Conservation (phyloP, 2,329 filamentous ascomycete genomes). For the Taxawa tesnikishii region DNA sequence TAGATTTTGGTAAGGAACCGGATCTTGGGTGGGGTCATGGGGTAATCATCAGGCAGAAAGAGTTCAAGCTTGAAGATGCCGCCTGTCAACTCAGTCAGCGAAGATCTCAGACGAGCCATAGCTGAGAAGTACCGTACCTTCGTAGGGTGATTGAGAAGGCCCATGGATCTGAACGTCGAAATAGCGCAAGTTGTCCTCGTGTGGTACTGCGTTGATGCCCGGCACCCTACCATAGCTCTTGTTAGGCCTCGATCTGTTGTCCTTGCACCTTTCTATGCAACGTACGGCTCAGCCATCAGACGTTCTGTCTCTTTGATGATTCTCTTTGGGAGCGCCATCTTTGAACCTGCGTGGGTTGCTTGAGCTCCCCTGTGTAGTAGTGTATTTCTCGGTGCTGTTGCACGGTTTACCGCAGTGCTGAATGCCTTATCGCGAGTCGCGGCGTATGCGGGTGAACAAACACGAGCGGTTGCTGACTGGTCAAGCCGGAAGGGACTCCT, state of each 20-base stretch:
- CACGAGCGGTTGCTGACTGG: too few species aligned
- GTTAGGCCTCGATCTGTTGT: too few species aligned
- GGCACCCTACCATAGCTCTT: too few species aligned
- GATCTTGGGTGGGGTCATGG: conserved; percentile 97
- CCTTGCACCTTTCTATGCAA: too few species aligned
- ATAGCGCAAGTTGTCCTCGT: conserved; percentile 94
- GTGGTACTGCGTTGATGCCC: conserved; percentile 88
- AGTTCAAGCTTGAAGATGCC: conserved; percentile 95
- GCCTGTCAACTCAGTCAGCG: conserved; percentile 27
- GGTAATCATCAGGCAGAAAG: conserved; percentile 96
- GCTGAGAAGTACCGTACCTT: conserved; percentile 47
- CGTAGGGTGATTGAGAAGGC: conserved; percentile 83
- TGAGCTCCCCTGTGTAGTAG: too few species aligned
- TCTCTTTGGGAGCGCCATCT: conserved; percentile 75
- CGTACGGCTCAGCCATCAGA: conserved; percentile 90
- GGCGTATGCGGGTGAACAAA: too few species aligned
- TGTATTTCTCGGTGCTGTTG: too few species aligned
- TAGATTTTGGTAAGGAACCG: conserved; percentile 98
- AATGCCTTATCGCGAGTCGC: too few species aligned
- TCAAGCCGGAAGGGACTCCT: too few species aligned
- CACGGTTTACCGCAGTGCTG: too few species aligned
- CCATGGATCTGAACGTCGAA: conserved; percentile 97
- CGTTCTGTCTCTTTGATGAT: conserved; percentile 98
- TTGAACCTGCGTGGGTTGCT: too few species aligned
- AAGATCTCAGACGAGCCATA: not conserved